Evolutionary conservation across 202 grass and related monocot genomes (phyloP), one percentile per base, ranked within the genome.

Genomic region (Bolboschoenoplectus hybrid): DNA sequence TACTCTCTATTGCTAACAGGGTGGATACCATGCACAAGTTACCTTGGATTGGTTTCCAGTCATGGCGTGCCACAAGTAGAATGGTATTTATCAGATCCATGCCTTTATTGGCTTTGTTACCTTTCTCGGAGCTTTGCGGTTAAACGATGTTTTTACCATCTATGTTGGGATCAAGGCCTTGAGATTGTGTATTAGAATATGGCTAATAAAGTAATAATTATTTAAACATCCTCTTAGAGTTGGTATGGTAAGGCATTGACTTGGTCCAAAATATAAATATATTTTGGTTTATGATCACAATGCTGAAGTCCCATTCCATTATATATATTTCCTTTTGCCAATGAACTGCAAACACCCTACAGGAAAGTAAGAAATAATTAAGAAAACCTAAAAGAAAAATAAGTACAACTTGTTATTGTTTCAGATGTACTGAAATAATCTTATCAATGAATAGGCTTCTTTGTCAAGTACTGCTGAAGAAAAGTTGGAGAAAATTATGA

Each of bases 11-110:
- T 76, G 91, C 96, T 1, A 96, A 98, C 82, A 92, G 79, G 85
- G 86, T 95, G 57, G 96, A 98, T 90, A 89, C 70, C 82, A 82
- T 98, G 65, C 96, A 98, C 85, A 98, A 92, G 69, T 94, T 98
- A 85, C 96, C 96, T 35, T 98, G 96, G 96, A 95, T 98, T 76
- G 97, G 97, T 87, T 98, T 98, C 70, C 97, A 98, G 82, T 98
- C 97, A 91, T 98, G 97, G 97, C 90, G 61, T 38, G 89, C 93
- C 88, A 67, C 89, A 76, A 92, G 91, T 83, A 95, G 85, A 84
- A 92, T 91, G 93, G 97, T 98, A 91, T 35, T 34, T 38, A 16
- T 36, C 50, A 70, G 12, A 67, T 46, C 46, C 17, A 73, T 85
- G 65, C 6, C 19, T 77, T 5, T 51, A 88, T 94, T 52, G 36